Evolutionary conservation across 169 alveolate genomes (phyloP), one percentile per base, ranked within the genome.

Genomic region (Plasmodium vinckei): DNA sequence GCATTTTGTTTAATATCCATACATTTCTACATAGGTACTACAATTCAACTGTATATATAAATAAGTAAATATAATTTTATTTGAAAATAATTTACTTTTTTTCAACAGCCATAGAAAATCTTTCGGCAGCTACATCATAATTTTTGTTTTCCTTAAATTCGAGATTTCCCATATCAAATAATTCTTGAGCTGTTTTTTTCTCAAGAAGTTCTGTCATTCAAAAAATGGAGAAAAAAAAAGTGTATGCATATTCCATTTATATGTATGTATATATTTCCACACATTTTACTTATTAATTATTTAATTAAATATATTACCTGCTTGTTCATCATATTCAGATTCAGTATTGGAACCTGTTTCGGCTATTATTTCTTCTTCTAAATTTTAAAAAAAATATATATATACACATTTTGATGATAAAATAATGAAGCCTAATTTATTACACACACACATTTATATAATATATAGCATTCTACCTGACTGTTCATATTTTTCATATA

Each of bases 41-140:
- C 5, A 33, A 33, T 33, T 33, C 7, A 61, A 61, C 7, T 23
- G 6, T 33, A 33, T 33, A 33, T 33, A 33, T 6, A 33, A 61
- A 27, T 23, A 60, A 19, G 25, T 60, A 49, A 39, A 72, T 33
- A 33, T 33, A 33, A 33, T 5, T 33, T 33, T 33, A 1, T 1
- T 33, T 9, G 25, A 39, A 47, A 57, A 13, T 19, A 23, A 19
- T 44, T 73, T 75, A 75, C 88, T 75, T 75, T 69, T 75, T 75
- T 42, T 75, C 88, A 17, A 75, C 88, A 17, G 88, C 88, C 88
- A 75, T 75, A 13, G 88, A 75, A 75, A 75, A 75, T 39, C 88
- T 21, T 25, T 75, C 88, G 17, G 88, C 61, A 12, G 88, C 88
- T 23, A 75, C 77, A 12, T 75, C 88, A 54, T 63, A 75, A 69